These are phyloP conservation scores for Leucosporidium creatinivorum DNA, from an alignment of 768 basidiomycete genomes.

Conservation along the genomic window DNA sequence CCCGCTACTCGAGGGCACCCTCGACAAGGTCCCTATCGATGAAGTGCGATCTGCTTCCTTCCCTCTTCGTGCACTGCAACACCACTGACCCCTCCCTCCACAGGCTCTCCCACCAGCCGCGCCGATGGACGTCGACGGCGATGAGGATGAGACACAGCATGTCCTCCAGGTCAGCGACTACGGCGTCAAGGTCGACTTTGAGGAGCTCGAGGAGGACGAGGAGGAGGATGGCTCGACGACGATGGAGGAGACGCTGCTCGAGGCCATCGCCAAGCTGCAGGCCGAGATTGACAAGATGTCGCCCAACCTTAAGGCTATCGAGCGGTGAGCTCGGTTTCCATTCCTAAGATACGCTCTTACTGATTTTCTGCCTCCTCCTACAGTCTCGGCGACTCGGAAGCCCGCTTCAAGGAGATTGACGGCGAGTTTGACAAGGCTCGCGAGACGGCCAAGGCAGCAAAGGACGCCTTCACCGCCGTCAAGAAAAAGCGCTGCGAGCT, in stretches of 20 bases:
- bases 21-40: slow-evolving; percentile 87
- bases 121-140: slow-evolving; percentile 89
- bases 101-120: slow-evolving; percentile 50
- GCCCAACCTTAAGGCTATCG: slow-evolving; percentile 94
- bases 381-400: slow-evolving; percentile 47
- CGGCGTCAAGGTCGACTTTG: slow-evolving; percentile 84
- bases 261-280: slow-evolving; percentile 60
- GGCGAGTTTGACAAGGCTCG: slow-evolving; percentile 85
- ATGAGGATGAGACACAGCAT: slow-evolving; percentile 70
- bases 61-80: slow-evolving; percentile 11
- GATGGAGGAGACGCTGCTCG: slow-evolving; percentile 63
- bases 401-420: slow-evolving; percentile 78
- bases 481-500: slow-evolving; percentile 68
- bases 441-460: slow-evolving; percentile 79
- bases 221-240: slow-evolving; percentile 61
- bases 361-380: background rate
- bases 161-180: slow-evolving; percentile 68
- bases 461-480: slow-evolving; percentile 82
- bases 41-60: slow-evolving; percentile 55
- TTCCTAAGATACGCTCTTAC: slow-evolving; percentile 2
- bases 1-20: slow-evolving; percentile 64
- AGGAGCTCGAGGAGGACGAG: slow-evolving; percentile 64
- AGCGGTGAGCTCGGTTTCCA: slow-evolving; percentile 52
- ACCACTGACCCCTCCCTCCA: background rate
- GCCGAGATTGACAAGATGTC: slow-evolving; percentile 86